Conservation (phyloP, 2,329 filamentous ascomycete genomes). For the Aspergillus ochraceus region DNA sequence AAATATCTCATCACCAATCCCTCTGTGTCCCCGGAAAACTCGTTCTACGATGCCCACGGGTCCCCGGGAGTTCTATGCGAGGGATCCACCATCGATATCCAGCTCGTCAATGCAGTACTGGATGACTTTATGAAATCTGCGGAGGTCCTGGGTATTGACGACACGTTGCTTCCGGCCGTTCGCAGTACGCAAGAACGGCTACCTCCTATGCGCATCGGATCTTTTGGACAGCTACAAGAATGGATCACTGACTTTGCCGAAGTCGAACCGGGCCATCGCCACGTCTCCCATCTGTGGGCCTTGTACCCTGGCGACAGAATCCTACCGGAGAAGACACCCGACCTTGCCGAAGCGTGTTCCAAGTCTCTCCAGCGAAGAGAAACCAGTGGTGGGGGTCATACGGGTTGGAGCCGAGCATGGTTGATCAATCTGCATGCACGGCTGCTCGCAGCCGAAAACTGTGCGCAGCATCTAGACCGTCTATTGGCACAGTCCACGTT, state of each 20-base stretch:
- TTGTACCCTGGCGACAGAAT: slow-evolving; percentile 49
- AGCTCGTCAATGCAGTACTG: slow-evolving; percentile 45
- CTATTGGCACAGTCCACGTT: slow-evolving; percentile 45
- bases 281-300: slow-evolving; percentile 53
- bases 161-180: slow-evolving; percentile 19
- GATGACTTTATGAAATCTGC: slow-evolving; percentile 26
- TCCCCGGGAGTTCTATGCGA: slow-evolving; percentile 30
- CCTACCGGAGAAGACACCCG: slow-evolving; percentile 33
- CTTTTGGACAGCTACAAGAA: slow-evolving; percentile 31
- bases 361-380: slow-evolving; percentile 28
- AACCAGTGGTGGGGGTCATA: slow-evolving; percentile 48
- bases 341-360: slow-evolving; percentile 31
- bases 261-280: slow-evolving; percentile 51
- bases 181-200: slow-evolving; percentile 15
- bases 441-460: slow-evolving; percentile 41
- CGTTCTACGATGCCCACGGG: slow-evolving; percentile 25
- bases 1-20: slow-evolving; percentile 28
- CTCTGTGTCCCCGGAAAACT: slow-evolving; percentile 32
- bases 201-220: slow-evolving; percentile 19
- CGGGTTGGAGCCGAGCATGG: slow-evolving; percentile 56
- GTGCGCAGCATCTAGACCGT: slow-evolving; percentile 39
- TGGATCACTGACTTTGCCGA: slow-evolving; percentile 38
- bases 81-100: slow-evolving; percentile 50
- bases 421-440: slow-evolving; percentile 52
- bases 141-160: slow-evolving; percentile 9